Base-by-base conservation (phyloP, 2,329 filamentous ascomycete genomes). In the Lomentospora prolificans region DNA sequence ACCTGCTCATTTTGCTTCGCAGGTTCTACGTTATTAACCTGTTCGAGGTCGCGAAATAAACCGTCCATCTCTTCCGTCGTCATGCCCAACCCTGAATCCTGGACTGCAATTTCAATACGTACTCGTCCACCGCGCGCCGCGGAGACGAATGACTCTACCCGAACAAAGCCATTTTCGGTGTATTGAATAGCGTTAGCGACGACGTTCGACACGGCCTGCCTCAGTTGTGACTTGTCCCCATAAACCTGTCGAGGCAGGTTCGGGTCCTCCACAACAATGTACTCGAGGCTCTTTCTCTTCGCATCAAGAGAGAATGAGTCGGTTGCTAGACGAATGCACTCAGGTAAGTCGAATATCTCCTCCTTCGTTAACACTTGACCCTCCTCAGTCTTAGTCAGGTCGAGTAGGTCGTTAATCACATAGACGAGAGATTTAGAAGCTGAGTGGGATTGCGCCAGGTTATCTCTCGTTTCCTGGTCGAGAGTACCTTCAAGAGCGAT, bases 361-460 rank as follows among this genome's bases (percentile, higher is more conserved):
- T 91, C 85, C 62, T 90, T 92, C 64, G 92, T 79, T 3, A 95
- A 71, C 1, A 84, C 79, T 51, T 86, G 85, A 0, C 90, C 90
- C 66, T 91, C 87, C 66, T 95, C 90, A 0, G 87, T 87, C 64
- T 95, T 94, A 1, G 91, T 95, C 28, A 96, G 73, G 65, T 96
- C 90, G 0, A 96, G 75, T 1, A 96, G 75, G 66, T 96, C 90
- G 61, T 96, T 96, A 71, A 96, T 96, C 8, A 95, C 90, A 65
- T 95, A 95, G 3, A 96, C 92, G 25, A 96, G 73, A 0, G 90
- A 95, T 64, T 95, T 95, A 0, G 90, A 96, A 3, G 90, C 90
- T 0, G 90, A 95, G 65, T 96, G 89, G 1, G 90, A 95, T 61
- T 84, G 86, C 0, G 86, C 79, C 4, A 96, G 73, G 58, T 94